Evolutionary conservation across 2,329 filamentous ascomycete species (phyloP).

Genomic region (Pseudocercospora musae): DNA sequence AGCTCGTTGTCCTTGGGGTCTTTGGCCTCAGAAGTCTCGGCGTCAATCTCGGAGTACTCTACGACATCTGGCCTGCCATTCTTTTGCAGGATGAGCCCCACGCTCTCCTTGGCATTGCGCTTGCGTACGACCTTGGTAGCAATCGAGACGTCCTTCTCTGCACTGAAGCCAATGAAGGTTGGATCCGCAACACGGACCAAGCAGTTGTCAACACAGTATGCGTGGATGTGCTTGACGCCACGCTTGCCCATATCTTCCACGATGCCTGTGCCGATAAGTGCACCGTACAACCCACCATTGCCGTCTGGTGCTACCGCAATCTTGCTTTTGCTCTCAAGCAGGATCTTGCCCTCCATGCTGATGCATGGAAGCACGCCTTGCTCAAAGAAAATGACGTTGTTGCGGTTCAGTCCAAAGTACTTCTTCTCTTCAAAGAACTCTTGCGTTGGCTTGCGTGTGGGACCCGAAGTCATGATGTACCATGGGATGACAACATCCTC

Average conservation of each 20-base stretch:
- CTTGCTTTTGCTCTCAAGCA: slow-evolving; percentile 85
- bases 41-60: slow-evolving; percentile 95
- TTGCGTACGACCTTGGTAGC: slow-evolving; percentile 99
- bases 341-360: slow-evolving; percentile 94
- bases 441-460: slow-evolving; percentile 87
- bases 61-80: slow-evolving; percentile 96
- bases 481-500: slow-evolving; percentile 73
- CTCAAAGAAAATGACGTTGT: slow-evolving; percentile 91
- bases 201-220: slow-evolving; percentile 98
- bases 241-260: slow-evolving; percentile 84
- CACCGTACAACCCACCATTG: slow-evolving; percentile 95
- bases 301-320: slow-evolving; percentile 94
- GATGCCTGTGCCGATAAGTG: slow-evolving; percentile 74
- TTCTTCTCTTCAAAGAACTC: slow-evolving; percentile 84
- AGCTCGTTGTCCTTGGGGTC: slow-evolving; percentile 76
- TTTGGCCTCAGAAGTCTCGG: slow-evolving; percentile 60
- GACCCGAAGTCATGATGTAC: slow-evolving; percentile 99
- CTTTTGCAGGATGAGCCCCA: slow-evolving; percentile 90
- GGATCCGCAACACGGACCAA: slow-evolving; percentile 98
- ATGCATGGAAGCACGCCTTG: slow-evolving; percentile 96
- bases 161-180: slow-evolving; percentile 89
- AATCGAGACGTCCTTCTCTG: slow-evolving; percentile 84
- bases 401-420: slow-evolving; percentile 83
- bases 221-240: slow-evolving; percentile 90
- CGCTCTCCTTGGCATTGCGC: slow-evolving; percentile 91